Evolutionary conservation across 441 rosid genomes (phyloP).

Genomic region (Gossypium aridum): DNA sequence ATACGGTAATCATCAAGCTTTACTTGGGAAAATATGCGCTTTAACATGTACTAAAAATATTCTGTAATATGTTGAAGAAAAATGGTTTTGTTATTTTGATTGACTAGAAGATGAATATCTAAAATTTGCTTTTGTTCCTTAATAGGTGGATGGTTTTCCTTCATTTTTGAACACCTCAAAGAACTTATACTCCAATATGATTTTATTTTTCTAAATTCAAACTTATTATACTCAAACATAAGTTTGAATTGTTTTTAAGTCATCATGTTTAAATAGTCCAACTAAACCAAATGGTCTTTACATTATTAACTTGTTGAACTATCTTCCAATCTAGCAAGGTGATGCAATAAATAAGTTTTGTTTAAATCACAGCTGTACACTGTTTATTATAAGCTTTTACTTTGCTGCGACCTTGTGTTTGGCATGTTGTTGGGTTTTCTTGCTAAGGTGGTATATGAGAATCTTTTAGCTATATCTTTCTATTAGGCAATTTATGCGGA

Average conservation of each 20-base stretch:
- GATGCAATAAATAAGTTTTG: no score
- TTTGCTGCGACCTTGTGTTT: background rate
- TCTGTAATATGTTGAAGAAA: no score
- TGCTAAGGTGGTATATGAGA: background rate
- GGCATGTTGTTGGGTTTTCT: no score
- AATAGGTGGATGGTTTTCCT: background rate
- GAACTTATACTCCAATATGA: background rate
- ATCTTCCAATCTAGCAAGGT: no score
- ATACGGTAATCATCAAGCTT: background rate
- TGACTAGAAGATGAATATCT: background rate
- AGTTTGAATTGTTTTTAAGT: background rate
- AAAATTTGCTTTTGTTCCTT: background rate
- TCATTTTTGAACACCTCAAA: background rate
- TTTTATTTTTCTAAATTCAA: slow-evolving; percentile 3
- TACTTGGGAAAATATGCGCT: background rate
- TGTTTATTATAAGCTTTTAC: background rate
- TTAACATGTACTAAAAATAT: background rate
- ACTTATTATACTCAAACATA: background rate
- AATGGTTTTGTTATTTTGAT: background rate
- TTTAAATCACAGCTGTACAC: no score
- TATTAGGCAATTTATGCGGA: background rate
- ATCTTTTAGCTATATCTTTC: background rate
- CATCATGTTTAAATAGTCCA: background rate
- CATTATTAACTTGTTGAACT: background rate
- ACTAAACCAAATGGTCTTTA: background rate